Evolutionary conservation across 345 rosid species (phyloP), one percentile per base, ranked within the genome.

Genomic region (Triadica sebifera): DNA sequence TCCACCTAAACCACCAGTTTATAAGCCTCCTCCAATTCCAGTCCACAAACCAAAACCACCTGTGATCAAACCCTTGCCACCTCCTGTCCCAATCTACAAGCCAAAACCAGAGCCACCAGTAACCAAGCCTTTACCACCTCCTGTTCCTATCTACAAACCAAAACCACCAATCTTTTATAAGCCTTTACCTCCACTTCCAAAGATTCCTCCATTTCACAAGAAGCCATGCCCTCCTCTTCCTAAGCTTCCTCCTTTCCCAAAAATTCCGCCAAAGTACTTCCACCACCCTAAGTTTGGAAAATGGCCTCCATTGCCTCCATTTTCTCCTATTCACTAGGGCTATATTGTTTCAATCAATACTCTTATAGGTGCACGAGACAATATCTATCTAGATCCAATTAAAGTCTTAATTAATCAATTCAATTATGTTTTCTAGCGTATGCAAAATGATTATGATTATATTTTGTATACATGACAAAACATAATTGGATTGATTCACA

Each of bases 231-330:
- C 80, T 0, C 80, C 76, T 58, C 73, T 59, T 39, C 72, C 72
- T 34, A 16, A 55, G 51, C 39, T 71, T 55, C 78, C 73, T 1
- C 78, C 68, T 13, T 29, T 62, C 37, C 75, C 66, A 22, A 8
- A 52, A 38, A 1, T 71, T 37, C 75, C 75, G 22, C 80, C 80
- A 46, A 74, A 74, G 63, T 13, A 51, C 24, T 45, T 74, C 49
- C 59, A 75, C 59, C 78, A 75, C 72, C 78, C 72, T 69, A 77
- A 71, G 22, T 77, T 65, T 22, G 80, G 80, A 25, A 53, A 75
- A 10, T 77, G 75, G 75, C 80, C 75, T 65, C 75, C 72, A 59
- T 9, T 77, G 75, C 80, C 75, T 65, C 75, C 72, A 59, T 9
- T 77, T 52, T 53, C 80, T 46, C 80, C 80, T 10, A 71, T 71